A percentile compares a stretch with the other conserved stretches of the same genome.
These are phyloP conservation scores for Dictyostelium brefeldianum DNA, from an alignment of 78 protist species.

Conservation along the genomic window DNA sequence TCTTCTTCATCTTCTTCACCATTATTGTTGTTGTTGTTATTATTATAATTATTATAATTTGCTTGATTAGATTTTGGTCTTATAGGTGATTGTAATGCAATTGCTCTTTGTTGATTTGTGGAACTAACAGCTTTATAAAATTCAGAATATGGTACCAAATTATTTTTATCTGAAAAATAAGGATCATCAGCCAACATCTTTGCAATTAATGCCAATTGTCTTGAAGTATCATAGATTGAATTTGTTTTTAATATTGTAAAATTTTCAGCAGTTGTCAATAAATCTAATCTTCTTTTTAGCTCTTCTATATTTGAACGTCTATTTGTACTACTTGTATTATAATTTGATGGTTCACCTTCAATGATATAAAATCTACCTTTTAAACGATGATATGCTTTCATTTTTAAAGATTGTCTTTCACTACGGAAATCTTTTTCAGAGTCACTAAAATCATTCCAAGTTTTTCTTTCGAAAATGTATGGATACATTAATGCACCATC, in stretches of 20 bases:
- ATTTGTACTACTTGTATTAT: neutral
- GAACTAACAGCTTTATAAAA: neutral
- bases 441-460: constrained; percentile 10
- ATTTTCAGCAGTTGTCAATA: neutral
- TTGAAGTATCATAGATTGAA: neutral
- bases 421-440: neutral
- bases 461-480: constrained; percentile 15
- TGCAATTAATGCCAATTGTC: neutral
- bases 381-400: neutral
- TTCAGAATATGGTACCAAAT: neutral
- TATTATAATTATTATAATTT: neutral
- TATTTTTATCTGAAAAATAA: neutral
- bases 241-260: neutral
- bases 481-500: constrained; percentile 1
- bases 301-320: neutral
- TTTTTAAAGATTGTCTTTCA: constrained; percentile 1
- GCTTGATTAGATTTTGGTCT: neutral
- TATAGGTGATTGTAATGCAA: no score
- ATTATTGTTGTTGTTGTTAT: neutral
- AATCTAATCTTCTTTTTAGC: neutral
- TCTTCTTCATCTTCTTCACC: neutral
- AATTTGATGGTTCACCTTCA: constrained; percentile 10
- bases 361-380: constrained; percentile 1
- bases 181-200: neutral
- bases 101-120: neutral